Conservation (phyloP, 129 eudicot species). For the Escallonia rubra region DNA sequence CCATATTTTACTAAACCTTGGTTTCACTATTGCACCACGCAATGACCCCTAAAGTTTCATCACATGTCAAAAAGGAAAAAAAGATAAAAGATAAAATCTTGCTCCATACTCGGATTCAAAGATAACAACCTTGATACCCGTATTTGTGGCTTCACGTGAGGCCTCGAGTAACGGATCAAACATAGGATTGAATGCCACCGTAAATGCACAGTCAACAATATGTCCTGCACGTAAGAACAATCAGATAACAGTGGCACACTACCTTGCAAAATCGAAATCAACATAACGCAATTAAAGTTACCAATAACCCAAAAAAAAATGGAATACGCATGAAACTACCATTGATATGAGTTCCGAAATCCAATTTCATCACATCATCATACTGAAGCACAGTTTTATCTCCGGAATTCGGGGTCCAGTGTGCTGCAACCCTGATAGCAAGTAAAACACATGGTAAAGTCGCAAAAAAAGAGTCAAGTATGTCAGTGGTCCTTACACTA, state of each 20-base stretch:
- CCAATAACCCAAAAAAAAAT: background rate
- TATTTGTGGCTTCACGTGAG: conserved; percentile 96
- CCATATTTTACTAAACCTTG: too few relatives aligned
- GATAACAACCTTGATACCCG: conserved; percentile 79
- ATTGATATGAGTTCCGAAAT: conserved; percentile 96
- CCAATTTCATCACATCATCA: conserved; percentile 98
- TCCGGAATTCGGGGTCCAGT: conserved; percentile 98
- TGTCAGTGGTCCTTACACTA: too few relatives aligned
- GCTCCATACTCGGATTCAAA: background rate
- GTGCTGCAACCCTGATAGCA: conserved; percentile 92
- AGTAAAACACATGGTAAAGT: background rate
- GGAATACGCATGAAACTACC: conserved; percentile 38
- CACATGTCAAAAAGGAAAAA: background rate
- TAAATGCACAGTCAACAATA: conserved; percentile 95
- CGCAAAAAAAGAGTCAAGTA: too few relatives aligned
- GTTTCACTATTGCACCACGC: background rate
- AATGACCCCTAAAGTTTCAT: background rate
- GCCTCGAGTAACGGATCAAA: conserved; percentile 93
- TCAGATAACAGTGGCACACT: background rate
- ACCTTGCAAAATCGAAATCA: background rate
- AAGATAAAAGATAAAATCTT: too few relatives aligned
- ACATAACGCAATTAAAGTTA: background rate
- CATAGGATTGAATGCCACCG: conserved; percentile 98
- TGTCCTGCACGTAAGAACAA: conserved; percentile 55
- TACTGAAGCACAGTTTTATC: conserved; percentile 97